Evolutionary conservation across 192 early-diverging fungal species (phyloP).

Genomic region (Coemansia javaensis): DNA sequence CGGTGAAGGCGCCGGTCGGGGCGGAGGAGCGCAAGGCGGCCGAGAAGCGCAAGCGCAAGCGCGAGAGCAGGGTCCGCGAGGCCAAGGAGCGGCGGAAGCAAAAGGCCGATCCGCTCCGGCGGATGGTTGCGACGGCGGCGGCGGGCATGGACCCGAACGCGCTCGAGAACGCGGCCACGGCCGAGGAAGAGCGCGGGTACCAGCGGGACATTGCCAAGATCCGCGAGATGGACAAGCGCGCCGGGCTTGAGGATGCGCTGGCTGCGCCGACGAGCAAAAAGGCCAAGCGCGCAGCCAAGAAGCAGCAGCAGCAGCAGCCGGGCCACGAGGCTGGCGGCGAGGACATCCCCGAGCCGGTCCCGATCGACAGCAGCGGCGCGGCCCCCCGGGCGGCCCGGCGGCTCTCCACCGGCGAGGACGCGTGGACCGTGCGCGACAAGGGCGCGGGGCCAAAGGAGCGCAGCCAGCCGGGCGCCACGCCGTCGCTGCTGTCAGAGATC

Average conservation of each 20-base stretch:
- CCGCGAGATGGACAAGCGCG: constrained; percentile 35
- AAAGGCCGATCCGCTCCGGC: constrained; percentile 3
- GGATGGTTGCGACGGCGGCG: constrained; percentile 7
- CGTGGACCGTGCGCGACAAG: constrained; percentile 22
- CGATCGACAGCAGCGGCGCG: constrained; percentile 1
- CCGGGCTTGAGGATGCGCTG: constrained; percentile 8
- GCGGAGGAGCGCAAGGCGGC: constrained; percentile 38
- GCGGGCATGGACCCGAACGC: constrained; percentile 37
- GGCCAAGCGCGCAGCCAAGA: constrained; percentile 31
- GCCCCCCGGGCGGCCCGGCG: not conserved
- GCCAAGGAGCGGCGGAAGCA: constrained; percentile 28
- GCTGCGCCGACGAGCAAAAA: constrained; percentile 25
- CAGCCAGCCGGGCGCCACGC: constrained; percentile 3
- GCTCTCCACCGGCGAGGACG: not conserved
- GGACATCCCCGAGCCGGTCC: constrained; percentile 20
- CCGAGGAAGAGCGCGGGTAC: constrained; percentile 29
- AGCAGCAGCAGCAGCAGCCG: constrained; percentile 2
- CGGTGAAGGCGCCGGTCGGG: constrained; percentile 22
- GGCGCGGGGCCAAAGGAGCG: not conserved
- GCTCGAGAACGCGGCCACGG: constrained; percentile 26
- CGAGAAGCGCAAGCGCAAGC: constrained; percentile 42
- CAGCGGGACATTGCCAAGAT: constrained; percentile 37
- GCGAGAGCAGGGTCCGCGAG: constrained; percentile 21
- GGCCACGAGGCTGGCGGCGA: not conserved
- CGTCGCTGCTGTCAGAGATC: constrained; percentile 12